phyloP scores from a whole-genome alignment of 2,329 filamentous ascomycete species.

The Dactylellina sp. region DNA sequence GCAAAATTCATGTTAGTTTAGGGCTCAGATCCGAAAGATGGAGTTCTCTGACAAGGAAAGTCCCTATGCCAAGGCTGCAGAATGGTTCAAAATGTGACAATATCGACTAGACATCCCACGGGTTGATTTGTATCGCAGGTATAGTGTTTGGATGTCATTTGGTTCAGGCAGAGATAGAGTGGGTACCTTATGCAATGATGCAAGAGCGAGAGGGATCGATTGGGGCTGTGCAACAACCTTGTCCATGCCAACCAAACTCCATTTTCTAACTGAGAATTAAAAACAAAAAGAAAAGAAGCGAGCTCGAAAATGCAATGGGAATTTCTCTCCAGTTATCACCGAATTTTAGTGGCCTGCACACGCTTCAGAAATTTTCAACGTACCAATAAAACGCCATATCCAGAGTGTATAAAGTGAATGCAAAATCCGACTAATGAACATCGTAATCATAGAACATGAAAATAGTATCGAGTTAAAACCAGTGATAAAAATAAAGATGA shows the following conservation, averaged over 20 bases:
- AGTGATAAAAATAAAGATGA: constrained; percentile 2
- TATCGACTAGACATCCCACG: constrained; percentile 44
- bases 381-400: constrained; percentile 26
- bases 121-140: constrained; percentile 39
- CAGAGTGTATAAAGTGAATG: constrained; percentile 24
- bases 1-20: constrained; percentile 37
- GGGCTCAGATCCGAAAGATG: constrained; percentile 54
- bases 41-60: constrained; percentile 48
- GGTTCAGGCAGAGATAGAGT: constrained; percentile 47
- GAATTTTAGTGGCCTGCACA: neutral
- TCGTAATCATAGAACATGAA: constrained; percentile 33
- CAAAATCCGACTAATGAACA: constrained; percentile 11
- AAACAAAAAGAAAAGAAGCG: constrained; percentile 41
- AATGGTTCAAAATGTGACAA: constrained; percentile 51
- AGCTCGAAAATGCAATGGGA: constrained; percentile 20
- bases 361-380: no score
- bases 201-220: constrained; percentile 53
- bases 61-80: constrained; percentile 34
- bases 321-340: constrained; percentile 15
- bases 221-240: constrained; percentile 58
- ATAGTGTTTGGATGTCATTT: constrained; percentile 51
- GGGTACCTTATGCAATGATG: constrained; percentile 56
- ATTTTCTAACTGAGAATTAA: constrained; percentile 35
- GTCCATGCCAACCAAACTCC: constrained; percentile 24
- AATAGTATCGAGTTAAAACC: constrained; percentile 6